Conservation (phyloP, 2,329 filamentous ascomycete genomes). For the Bipolaris zeicola region DNA sequence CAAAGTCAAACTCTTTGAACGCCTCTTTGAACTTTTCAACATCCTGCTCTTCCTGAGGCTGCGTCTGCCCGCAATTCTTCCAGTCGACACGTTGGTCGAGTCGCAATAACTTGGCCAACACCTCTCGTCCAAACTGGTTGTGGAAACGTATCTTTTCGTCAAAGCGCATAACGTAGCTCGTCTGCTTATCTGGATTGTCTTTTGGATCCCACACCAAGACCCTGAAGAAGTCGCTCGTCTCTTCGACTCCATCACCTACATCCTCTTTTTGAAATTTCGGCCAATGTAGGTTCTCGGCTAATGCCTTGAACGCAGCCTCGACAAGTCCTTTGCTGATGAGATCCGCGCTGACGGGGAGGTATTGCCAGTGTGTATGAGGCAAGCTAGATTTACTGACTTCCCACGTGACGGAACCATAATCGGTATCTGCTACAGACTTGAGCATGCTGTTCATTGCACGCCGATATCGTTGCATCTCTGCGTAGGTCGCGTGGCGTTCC, state of each 20-base stretch:
- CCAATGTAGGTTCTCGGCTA: constrained; percentile 76
- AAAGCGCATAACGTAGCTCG: constrained; percentile 75
- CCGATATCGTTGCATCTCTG: constrained; percentile 85
- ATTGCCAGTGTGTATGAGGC: constrained; percentile 93
- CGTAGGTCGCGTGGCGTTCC: constrained; percentile 65
- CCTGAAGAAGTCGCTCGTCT: constrained; percentile 71
- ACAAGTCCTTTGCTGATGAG: constrained; percentile 75
- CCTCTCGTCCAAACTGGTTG: constrained; percentile 84
- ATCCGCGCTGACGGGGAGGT: constrained; percentile 74
- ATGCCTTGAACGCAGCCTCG: constrained; percentile 85
- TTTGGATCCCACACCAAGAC: constrained; percentile 76
- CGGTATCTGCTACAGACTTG: constrained; percentile 52
- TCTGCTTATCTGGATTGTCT: constrained; percentile 62
- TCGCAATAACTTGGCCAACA: constrained; percentile 84
- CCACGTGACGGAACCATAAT: constrained; percentile 85
- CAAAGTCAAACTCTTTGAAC: constrained; percentile 89
- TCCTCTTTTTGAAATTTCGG: constrained; percentile 56
- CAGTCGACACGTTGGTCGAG: constrained; percentile 81
- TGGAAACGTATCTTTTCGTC: constrained; percentile 78
- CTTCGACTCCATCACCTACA: constrained; percentile 51
- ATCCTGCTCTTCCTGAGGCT: constrained; percentile 79
- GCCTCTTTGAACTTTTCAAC: constrained; percentile 78
- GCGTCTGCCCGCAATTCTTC: constrained; percentile 80
- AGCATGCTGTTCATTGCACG: constrained; percentile 81
- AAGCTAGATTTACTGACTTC: constrained; percentile 84